Conservation (phyloP, 1,284 basidiomycete species). For the Ceratobasidium sp. region DNA sequence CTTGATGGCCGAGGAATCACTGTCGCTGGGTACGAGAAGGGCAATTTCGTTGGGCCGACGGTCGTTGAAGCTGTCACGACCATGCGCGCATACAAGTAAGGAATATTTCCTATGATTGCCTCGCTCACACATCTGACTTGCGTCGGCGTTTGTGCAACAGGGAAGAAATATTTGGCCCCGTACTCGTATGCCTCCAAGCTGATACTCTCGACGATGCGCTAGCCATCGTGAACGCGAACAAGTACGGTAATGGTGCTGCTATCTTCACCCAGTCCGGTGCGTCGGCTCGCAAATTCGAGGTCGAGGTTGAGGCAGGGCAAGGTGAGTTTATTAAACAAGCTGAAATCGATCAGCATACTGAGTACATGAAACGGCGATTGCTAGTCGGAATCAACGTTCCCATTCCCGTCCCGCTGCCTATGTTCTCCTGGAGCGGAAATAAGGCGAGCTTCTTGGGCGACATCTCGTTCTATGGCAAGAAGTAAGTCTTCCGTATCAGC, state of each 20-base stretch:
- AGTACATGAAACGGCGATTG: background rate
- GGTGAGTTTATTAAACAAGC: slow-evolving; percentile 48
- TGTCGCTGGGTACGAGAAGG: slow-evolving; percentile 85
- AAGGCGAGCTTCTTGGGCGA: slow-evolving; percentile 92
- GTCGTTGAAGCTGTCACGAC: slow-evolving; percentile 85
- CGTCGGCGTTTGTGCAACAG: slow-evolving; percentile 59
- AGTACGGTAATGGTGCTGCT: slow-evolving; percentile 94
- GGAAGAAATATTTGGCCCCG: slow-evolving; percentile 97
- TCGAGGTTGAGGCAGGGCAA: slow-evolving; percentile 90
- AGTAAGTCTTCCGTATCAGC: slow-evolving; percentile 59
- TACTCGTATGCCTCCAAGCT: slow-evolving; percentile 82
- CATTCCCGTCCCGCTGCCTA: slow-evolving; percentile 89
- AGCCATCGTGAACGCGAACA: slow-evolving; percentile 89
- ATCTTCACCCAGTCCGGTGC: slow-evolving; percentile 99
- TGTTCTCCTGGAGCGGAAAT: slow-evolving; percentile 95
- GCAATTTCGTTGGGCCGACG: slow-evolving; percentile 97
- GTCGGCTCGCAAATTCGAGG: slow-evolving; percentile 94
- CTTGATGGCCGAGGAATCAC: slow-evolving; percentile 85
- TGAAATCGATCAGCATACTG: background rate
- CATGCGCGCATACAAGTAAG: slow-evolving; percentile 91
- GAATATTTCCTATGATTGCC: slow-evolving; percentile 32
- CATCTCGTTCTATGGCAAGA: slow-evolving; percentile 90
- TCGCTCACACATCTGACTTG: slow-evolving; percentile 16
- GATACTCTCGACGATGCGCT: slow-evolving; percentile 94
- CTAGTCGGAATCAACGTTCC: slow-evolving; percentile 91